Evolutionary conservation across 768 basidiomycete species (phyloP).

Genomic region (Ramaria sp.): DNA sequence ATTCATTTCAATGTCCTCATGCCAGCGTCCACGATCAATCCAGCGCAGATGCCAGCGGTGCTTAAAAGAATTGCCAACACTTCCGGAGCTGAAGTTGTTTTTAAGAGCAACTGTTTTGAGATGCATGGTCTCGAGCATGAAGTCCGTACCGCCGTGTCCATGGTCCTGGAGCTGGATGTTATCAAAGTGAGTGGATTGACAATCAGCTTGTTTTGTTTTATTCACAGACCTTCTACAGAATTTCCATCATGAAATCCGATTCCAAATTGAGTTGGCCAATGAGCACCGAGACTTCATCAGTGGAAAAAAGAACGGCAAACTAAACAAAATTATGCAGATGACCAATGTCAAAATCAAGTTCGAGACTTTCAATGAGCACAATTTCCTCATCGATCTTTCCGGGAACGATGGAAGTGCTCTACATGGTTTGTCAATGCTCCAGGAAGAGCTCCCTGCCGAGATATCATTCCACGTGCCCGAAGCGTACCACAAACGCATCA

Average conservation of each 20-base stretch:
- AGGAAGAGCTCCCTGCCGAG: slow-evolving; percentile 97
- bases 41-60: slow-evolving; percentile 71
- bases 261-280: slow-evolving; percentile 95
- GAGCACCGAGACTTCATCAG: slow-evolving; percentile 98
- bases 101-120: slow-evolving; percentile 96
- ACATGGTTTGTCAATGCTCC: slow-evolving; percentile 78
- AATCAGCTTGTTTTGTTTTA: neutral
- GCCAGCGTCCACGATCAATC: slow-evolving; percentile 71
- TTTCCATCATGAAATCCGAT: slow-evolving; percentile 95
- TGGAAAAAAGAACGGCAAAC: slow-evolving; percentile 99
- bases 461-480: slow-evolving; percentile 99
- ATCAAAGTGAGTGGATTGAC: slow-evolving; percentile 53
- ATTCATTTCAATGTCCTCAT: slow-evolving; percentile 87
- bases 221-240: slow-evolving; percentile 31
- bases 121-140: slow-evolving; percentile 91
- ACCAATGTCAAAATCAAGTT: slow-evolving; percentile 98
- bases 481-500: slow-evolving; percentile 97
- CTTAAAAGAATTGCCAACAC: slow-evolving; percentile 79
- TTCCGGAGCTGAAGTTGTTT: slow-evolving; percentile 89
- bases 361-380: slow-evolving; percentile 94
- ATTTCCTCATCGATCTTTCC: slow-evolving; percentile 87
- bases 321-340: slow-evolving; percentile 99
- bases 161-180: slow-evolving; percentile 85
- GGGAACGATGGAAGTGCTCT: slow-evolving; percentile 75
- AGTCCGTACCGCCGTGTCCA: slow-evolving; percentile 73